These are phyloP conservation scores for Pulveroboletus sp. DNA, from an alignment of 768 basidiomycete species.

Conservation along the genomic window DNA sequence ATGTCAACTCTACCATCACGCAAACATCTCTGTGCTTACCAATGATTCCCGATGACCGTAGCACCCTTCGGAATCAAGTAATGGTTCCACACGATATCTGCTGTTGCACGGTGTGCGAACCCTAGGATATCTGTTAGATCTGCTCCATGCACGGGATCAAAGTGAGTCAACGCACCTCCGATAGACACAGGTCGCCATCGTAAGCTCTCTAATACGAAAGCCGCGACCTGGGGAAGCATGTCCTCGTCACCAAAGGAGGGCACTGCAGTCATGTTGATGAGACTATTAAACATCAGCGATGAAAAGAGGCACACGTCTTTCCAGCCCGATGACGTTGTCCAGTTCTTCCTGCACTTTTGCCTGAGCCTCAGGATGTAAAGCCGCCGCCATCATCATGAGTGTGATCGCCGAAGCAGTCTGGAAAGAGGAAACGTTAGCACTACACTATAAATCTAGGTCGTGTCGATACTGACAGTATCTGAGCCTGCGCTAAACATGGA, in stretches of 20 bases:
- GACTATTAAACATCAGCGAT: neutral
- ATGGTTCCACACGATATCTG: constrained; percentile 43
- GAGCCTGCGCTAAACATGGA: constrained; percentile 43
- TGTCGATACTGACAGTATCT: constrained; percentile 33
- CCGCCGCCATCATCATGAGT: constrained; percentile 53
- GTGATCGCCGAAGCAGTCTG: constrained; percentile 48
- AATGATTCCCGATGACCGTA: constrained; percentile 37
- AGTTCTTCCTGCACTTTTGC: constrained; percentile 50
- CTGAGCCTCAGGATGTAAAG: constrained; percentile 49
- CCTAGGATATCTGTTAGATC: constrained; percentile 34
- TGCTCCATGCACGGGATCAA: neutral
- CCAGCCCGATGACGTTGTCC: constrained; percentile 46
- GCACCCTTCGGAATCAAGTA: constrained; percentile 42
- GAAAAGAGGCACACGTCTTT: constrained; percentile 14
- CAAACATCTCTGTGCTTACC: constrained; percentile 6
- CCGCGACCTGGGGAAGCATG: constrained; percentile 33
- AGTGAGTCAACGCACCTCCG: constrained; percentile 18
- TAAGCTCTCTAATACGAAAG: constrained; percentile 35
- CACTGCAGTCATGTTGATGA: constrained; percentile 18
- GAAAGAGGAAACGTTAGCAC: neutral
- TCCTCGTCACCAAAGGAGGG: constrained; percentile 36
- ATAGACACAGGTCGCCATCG: constrained; percentile 38
- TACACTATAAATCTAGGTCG: neutral
- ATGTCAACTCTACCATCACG: neutral
- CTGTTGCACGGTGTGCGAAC: constrained; percentile 59